Evolutionary conservation across 2,329 filamentous ascomycete genomes (phyloP), one percentile per base, ranked within the genome.

Genomic region (Pseudogymnoascus sp.): DNA sequence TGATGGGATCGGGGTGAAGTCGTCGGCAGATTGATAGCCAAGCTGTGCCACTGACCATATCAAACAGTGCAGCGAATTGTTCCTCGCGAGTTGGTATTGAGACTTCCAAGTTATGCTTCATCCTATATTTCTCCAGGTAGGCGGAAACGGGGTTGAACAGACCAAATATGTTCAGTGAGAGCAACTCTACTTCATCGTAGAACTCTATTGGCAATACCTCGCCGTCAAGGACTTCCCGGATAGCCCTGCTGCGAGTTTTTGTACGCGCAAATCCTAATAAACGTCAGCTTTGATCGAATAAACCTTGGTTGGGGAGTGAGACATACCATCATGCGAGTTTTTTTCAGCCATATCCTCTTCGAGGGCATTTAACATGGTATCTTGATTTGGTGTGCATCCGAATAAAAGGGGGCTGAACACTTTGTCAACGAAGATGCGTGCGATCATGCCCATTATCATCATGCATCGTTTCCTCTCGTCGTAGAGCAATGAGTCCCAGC

Each of bases 371-470:
- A 56, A 4, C 50, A 56, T 56, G n/a, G 50, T 18, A 5, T 10
- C 25, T 16, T 56, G 50, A 6, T 16, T 56, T 36, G 28, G 5
- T 14, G 50, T 56, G 28, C 50, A 56, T 21, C 50, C 50, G 12
- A 56, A 56, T 56, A 56, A 56, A 56, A 56, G 28, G 28, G 50
- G 28, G 11, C 50, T 56, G 28, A 56, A 56, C 16, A 56, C 10
- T 21, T 56, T 21, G 14, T 56, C 50, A 18, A 34, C 11, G 7
- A 56, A 56, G n/a, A 56, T 56, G 50, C 50, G 50, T 34, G 50
- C 28, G 6, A 56, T 34, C 28, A 56, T 56, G 4, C 50, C 50
- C 28, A 56, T 8, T 21, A 56, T 56, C 28, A 56, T 56, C 50
- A 56, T 56, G 25, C 7, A 8, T 21, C 50, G 28, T 36, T 56